A percentile compares a stretch with the other conserved stretches of the same genome.
These are phyloP conservation scores for Rubia yunnanensis DNA, from an alignment of 257 asterid genomes.

Conservation along the genomic window DNA sequence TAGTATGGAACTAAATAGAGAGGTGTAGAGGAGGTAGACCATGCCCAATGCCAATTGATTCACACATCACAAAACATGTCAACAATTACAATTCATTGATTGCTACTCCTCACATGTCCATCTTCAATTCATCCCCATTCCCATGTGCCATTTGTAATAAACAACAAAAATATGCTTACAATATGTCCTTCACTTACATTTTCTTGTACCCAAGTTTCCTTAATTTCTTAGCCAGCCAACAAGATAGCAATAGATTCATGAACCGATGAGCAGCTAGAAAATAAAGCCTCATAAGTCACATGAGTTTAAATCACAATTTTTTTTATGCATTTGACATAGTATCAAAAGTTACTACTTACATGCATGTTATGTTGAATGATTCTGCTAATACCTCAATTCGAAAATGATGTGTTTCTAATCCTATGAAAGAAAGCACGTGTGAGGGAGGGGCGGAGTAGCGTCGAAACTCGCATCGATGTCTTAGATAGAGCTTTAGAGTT, in stretches of 20 bases:
- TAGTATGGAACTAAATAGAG: neutral
- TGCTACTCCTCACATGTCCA: slow-evolving; percentile 44
- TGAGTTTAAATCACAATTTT: too few species aligned
- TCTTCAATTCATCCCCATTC: slow-evolving; percentile 29
- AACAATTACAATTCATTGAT: slow-evolving; percentile 26
- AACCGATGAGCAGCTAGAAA: neutral
- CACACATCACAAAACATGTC: neutral
- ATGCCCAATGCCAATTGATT: slow-evolving; percentile 22
- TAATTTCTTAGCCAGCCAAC: neutral
- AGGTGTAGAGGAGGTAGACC: slow-evolving; percentile 12
- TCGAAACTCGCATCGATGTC: too few species aligned
- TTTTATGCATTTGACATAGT: too few species aligned
- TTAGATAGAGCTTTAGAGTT: too few species aligned
- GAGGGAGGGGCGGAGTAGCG: too few species aligned
- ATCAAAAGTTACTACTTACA: too few species aligned
- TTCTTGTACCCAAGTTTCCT: neutral
- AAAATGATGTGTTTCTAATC: too few species aligned
- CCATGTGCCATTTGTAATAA: slow-evolving; percentile 39
- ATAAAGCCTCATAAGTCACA: neutral
- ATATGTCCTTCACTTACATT: neutral
- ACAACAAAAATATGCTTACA: slow-evolving; percentile 3
- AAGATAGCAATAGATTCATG: neutral
- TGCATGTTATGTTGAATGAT: too few species aligned
- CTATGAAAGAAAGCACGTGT: too few species aligned
- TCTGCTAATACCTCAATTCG: too few species aligned